phyloP scores from a whole-genome alignment of 1,139 yeast species.

The Lodderomyces theae region DNA sequence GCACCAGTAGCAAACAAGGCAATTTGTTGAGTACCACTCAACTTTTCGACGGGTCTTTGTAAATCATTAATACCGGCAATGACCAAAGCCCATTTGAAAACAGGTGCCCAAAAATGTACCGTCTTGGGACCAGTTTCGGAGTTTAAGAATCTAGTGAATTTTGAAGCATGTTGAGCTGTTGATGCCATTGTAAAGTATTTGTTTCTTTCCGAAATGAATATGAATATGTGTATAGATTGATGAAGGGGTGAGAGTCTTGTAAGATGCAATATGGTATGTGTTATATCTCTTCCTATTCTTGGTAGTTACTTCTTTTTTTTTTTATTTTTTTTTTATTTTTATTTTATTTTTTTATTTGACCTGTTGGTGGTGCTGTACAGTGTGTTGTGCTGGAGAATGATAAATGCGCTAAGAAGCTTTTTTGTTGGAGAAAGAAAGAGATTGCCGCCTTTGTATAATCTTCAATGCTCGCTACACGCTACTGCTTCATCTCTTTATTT shows the following conservation, averaged over 20 bases:
- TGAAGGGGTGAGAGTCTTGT: too few relatives aligned
- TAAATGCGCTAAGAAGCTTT: too few relatives aligned
- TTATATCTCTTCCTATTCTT: too few relatives aligned
- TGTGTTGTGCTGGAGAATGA: too few relatives aligned
- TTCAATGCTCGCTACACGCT: too few relatives aligned
- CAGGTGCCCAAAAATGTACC: conserved; percentile 88
- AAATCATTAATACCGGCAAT: conserved; percentile 86
- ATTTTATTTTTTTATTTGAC: too few relatives aligned
- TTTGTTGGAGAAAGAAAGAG: too few relatives aligned
- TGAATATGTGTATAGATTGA: neutral
- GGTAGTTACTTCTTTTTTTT: conserved; percentile 3
- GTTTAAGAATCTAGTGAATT: conserved; percentile 68
- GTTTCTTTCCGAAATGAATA: too few relatives aligned
- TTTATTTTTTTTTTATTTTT: neutral
- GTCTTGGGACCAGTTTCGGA: conserved; percentile 95
- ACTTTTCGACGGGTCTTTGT: conserved; percentile 85
- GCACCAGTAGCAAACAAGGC: conserved; percentile 90
- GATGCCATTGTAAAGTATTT: conserved; percentile 46
- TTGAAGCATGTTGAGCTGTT: conserved; percentile 49
- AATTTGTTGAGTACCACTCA: conserved; percentile 88
- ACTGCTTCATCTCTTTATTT: too few relatives aligned
- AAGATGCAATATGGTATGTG: too few relatives aligned
- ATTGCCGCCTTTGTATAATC: too few relatives aligned
- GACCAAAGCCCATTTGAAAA: conserved; percentile 79
- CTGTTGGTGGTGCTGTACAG: too few relatives aligned